These are phyloP conservation scores for Cryphonectria japonica DNA, from an alignment of 2,329 filamentous ascomycete genomes.

Conservation along the genomic window DNA sequence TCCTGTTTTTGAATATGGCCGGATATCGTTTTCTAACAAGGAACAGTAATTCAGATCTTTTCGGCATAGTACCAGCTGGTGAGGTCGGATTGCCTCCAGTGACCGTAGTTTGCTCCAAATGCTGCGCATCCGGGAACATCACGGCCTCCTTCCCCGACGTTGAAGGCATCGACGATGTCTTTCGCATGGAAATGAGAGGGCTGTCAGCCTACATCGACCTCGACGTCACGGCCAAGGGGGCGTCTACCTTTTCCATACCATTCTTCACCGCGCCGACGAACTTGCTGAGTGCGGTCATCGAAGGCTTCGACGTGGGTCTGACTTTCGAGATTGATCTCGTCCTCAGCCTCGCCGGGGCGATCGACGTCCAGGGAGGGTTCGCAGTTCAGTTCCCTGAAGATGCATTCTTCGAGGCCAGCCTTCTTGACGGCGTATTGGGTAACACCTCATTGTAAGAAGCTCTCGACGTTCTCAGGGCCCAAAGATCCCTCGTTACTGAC, in stretches of 20 bases:
- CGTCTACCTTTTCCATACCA: slow-evolving; percentile 13
- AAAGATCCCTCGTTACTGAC: not conserved
- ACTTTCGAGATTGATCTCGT: slow-evolving; percentile 22
- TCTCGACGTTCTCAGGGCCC: too few species aligned
- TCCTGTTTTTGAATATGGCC: not conserved
- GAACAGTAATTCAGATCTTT: slow-evolving; percentile 1
- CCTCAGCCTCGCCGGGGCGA: not conserved
- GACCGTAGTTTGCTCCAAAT: slow-evolving; percentile 21
- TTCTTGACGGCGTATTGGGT: slow-evolving; percentile 9
- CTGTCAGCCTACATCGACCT: slow-evolving; percentile 21
- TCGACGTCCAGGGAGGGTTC: slow-evolving; percentile 22
- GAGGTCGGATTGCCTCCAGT: slow-evolving; percentile 14
- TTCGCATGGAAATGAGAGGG: slow-evolving; percentile 21
- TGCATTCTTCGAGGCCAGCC: slow-evolving; percentile 20
- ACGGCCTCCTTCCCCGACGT: slow-evolving; percentile 16
- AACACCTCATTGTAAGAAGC: slow-evolving; percentile 18
- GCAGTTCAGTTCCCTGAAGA: slow-evolving; percentile 16
- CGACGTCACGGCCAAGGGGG: slow-evolving; percentile 7
- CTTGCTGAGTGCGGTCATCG: slow-evolving; percentile 11
- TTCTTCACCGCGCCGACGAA: slow-evolving; percentile 16
- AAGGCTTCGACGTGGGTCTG: slow-evolving; percentile 7
- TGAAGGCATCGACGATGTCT: slow-evolving; percentile 3
- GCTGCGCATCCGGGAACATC: slow-evolving; percentile 22
- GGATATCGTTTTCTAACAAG: not conserved
- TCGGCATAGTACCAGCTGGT: slow-evolving; percentile 8